A percentile compares a stretch with the other conserved stretches of the same genome.
phyloP scores from a whole-genome alignment of 2,329 filamentous ascomycete genomes.

The Talaromyces sp. region DNA sequence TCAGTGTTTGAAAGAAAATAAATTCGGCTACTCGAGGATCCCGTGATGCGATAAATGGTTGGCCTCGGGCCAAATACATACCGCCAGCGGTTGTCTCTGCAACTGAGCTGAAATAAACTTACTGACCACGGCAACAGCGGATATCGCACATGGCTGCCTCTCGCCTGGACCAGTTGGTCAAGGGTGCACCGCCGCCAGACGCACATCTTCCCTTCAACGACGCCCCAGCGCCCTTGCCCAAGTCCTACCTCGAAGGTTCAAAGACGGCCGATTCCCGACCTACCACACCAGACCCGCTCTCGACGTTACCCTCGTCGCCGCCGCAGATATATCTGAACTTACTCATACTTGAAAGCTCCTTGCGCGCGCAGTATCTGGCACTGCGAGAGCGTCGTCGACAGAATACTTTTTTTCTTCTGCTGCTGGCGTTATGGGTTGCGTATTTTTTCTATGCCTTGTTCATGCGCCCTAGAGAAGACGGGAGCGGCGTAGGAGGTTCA shows the following conservation, averaged over 20 bases:
- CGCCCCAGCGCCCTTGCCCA: constrained; percentile 39
- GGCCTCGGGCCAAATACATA: constrained; percentile 2
- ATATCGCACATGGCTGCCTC: constrained; percentile 55
- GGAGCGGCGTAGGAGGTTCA: constrained; percentile 81
- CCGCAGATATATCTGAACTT: constrained; percentile 98
- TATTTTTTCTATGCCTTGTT: constrained; percentile 89
- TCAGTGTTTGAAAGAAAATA: background rate
- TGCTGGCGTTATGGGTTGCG: constrained; percentile 75
- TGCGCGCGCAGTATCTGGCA: constrained; percentile 89
- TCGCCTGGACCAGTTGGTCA: constrained; percentile 82
- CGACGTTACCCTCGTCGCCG: constrained; percentile 80
- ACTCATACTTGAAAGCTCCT: constrained; percentile 88
- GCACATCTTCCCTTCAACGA: constrained; percentile 46
- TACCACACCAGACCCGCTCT: constrained; percentile 64
- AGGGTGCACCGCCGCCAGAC: constrained; percentile 72
- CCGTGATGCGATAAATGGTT: constrained; percentile 17
- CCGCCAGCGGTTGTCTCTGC: constrained; percentile 4
- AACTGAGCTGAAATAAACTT: background rate
- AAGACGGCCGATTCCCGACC: constrained; percentile 44
- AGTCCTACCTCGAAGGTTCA: constrained; percentile 21
- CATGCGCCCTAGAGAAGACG: constrained; percentile 93
- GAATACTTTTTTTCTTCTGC: constrained; percentile 84
- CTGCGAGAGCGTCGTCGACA: constrained; percentile 83
- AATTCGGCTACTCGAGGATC: background rate
- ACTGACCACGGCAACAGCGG: constrained; percentile 1